phyloP scores from a whole-genome alignment of 225 moss, liverwort and hornwort species.

The Marchantia polymorpha region DNA sequence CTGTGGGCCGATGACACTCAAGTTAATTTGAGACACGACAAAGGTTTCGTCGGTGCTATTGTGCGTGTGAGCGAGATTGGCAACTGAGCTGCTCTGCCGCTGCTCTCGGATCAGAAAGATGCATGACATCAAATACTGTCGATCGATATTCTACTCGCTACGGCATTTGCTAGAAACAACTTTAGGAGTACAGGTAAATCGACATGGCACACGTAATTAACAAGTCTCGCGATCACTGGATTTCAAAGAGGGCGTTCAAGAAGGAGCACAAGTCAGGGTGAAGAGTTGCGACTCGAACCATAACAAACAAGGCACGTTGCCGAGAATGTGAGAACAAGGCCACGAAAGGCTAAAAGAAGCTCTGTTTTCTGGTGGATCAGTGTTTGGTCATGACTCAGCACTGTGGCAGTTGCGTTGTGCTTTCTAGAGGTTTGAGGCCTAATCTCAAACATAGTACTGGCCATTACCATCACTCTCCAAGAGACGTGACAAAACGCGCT shows the following conservation, averaged over 20 bases:
- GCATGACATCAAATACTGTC: not conserved
- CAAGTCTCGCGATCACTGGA: not conserved
- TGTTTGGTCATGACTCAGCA: not conserved
- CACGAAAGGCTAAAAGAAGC: not conserved
- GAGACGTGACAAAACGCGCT: constrained; percentile 3
- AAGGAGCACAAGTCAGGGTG: not conserved
- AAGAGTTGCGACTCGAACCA: not conserved
- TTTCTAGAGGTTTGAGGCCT: not conserved
- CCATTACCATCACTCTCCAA: constrained; percentile 14
- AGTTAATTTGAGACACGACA: not conserved
- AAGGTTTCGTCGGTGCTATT: not conserved
- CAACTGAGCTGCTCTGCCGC: not conserved
- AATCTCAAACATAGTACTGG: not conserved
- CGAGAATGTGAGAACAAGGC: not conserved
- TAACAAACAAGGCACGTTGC: not conserved
- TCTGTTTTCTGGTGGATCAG: not conserved
- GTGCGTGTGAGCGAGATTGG: not conserved
- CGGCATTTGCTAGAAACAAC: not conserved
- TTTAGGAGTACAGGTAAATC: not conserved
- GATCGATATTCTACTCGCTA: not conserved
- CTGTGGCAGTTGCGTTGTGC: not conserved
- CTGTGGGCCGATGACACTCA: constrained; percentile 5
- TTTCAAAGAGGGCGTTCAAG: not conserved
- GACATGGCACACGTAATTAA: not conserved
- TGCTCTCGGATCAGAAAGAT: not conserved